Percentiles rank a stretch among this genome's conserved stretches.
phyloP scores from a whole-genome alignment of 495 filamentous ascomycete genomes.

The Lindgomyces ingoldianus region DNA sequence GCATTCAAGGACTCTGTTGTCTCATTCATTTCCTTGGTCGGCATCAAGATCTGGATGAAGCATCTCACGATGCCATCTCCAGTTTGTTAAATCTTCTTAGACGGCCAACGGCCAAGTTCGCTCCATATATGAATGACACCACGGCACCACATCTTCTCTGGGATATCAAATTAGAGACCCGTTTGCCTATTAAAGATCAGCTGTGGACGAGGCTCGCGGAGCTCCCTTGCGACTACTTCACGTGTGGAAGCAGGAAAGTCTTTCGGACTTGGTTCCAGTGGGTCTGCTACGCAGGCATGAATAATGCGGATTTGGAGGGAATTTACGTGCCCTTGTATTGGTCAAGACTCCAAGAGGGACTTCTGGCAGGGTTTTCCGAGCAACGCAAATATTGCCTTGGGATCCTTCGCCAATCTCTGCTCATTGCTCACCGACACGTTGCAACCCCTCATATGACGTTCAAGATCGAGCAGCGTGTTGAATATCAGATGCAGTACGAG shows the following conservation, averaged over 20 bases:
- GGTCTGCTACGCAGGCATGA: constrained; percentile 27
- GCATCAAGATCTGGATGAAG: background rate
- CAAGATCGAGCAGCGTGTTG: constrained; percentile 1
- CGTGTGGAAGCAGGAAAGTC: background rate
- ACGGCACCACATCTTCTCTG: too few species aligned
- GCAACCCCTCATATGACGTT: constrained; percentile 30
- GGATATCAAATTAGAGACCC: too few species aligned
- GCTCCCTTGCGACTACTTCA: constrained; percentile 14
- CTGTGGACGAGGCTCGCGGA: constrained; percentile 2
- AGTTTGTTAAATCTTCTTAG: constrained; percentile 14
- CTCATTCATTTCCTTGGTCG: constrained; percentile 11
- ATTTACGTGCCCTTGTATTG: constrained; percentile 45
- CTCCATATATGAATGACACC: too few species aligned
- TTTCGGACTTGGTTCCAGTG: constrained; percentile 42
- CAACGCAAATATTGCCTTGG: constrained; percentile 50
- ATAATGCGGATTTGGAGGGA: constrained; percentile 21
- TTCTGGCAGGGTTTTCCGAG: constrained; percentile 46
- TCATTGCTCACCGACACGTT: constrained; percentile 25
- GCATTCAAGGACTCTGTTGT: background rate
- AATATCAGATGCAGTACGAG: constrained; percentile 37
- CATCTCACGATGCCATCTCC: constrained; percentile 27
- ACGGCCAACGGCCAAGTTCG: too few species aligned
- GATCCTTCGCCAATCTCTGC: constrained; percentile 47
- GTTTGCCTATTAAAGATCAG: background rate
- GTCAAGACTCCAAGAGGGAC: constrained; percentile 45